Percentiles rank a stretch among this genome's conserved stretches.
These are phyloP conservation scores for Calonectria ilicicola DNA, from an alignment of 2,329 filamentous ascomycete species.

Conservation along the genomic window DNA sequence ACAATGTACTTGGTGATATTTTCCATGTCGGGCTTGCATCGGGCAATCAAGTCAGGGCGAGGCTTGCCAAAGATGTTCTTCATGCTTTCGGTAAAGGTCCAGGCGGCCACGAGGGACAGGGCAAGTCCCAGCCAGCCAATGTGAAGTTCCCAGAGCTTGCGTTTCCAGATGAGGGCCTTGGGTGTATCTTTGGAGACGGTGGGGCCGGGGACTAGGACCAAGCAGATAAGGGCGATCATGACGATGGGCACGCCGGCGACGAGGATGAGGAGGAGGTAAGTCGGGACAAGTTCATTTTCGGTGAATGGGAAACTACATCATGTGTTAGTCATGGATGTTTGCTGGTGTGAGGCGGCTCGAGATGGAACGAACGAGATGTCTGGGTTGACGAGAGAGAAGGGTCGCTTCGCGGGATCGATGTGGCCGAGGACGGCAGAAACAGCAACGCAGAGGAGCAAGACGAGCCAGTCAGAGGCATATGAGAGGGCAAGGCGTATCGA, in stretches of 20 bases:
- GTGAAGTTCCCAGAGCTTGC: slow-evolving; percentile 93
- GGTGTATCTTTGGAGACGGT: slow-evolving; percentile 74
- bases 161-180: slow-evolving; percentile 75
- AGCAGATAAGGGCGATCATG: slow-evolving; percentile 75
- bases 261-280: slow-evolving; percentile 73
- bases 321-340: slow-evolving; percentile 10
- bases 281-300: slow-evolving; percentile 78
- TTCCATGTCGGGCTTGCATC: slow-evolving; percentile 80
- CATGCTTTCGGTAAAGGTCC: slow-evolving; percentile 86
- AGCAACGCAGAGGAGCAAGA: slow-evolving; percentile 70
- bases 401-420: slow-evolving; percentile 73
- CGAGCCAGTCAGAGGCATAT: slow-evolving; percentile 81
- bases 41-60: slow-evolving; percentile 84
- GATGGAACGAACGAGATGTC: slow-evolving; percentile 73
- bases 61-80: slow-evolving; percentile 81
- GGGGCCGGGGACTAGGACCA: slow-evolving; percentile 79
- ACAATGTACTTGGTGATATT: slow-evolving; percentile 72
- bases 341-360: background rate
- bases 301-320: slow-evolving; percentile 74
- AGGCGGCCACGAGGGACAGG: slow-evolving; percentile 77
- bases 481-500: slow-evolving; percentile 63
- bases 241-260: slow-evolving; percentile 73
- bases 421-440: slow-evolving; percentile 70
- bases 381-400: slow-evolving; percentile 78
- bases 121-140: slow-evolving; percentile 86